Evolutionary conservation across 2,329 filamentous ascomycete species (phyloP), one percentile per base, ranked within the genome.

Genomic region (Hypoxylon sp.): DNA sequence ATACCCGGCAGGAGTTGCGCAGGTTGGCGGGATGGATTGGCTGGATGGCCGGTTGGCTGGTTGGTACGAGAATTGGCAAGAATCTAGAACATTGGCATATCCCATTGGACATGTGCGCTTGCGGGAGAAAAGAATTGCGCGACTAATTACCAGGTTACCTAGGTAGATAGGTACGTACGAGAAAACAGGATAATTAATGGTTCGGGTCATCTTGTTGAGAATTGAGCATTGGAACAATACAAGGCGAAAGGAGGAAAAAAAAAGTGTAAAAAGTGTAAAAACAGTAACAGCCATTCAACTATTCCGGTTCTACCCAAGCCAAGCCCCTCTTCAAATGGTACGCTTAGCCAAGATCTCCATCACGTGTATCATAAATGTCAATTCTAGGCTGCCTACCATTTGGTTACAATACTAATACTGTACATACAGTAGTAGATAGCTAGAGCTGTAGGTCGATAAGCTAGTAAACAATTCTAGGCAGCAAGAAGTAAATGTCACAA

Each of bases 241-340:
- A 39, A 10, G 37, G 52, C 37, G 8, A 11, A 54, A 35, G 5
- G 29, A 5, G 58, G 10, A 56, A 47, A 10, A 31, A 22, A 31
- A 54, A 68, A 62, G 62, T 65, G 62, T 58, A 22, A 31, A 54
- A 68, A 62, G 62, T 65, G 62, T 58, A 59, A 65, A 68, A 68
- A 68, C 62, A 51, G 62, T 52, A 37, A 44, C 44, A 19, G 14
- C 42, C 42, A 29, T 42, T 10, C 26, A 31, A 17, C 42, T 29
- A 57, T 19, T 17, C 39, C 17, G 39, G 39, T 44, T 44, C 39
- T 44, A 44, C 39, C 54, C 47, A 53, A 29, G 47, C 9, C 39
- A 31, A 29, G n/a, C 48, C 55, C 56, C 24, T 46, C 44, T 51
- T 65, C 56, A 29, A 57, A 57, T 57, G 50, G 31, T 17, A 54